Evolutionary conservation across 1,284 basidiomycete genomes (phyloP), one percentile per base, ranked within the genome.

Genomic region (Pseudozyma sp.): DNA sequence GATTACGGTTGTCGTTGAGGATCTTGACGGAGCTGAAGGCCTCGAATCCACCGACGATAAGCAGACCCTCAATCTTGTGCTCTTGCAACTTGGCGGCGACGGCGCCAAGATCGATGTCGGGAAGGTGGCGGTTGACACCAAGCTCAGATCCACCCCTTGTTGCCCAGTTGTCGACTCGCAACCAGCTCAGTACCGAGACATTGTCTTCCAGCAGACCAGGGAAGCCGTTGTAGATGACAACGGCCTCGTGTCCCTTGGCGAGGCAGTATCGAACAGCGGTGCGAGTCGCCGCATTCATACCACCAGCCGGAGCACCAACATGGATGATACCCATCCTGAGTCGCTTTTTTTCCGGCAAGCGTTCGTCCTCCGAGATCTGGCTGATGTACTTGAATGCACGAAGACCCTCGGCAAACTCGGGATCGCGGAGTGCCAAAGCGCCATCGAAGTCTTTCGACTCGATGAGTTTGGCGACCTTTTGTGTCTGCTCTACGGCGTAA

Each of bases 261-360:
- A 96, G 87, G 85, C 95, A 98, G 87, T 94, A 97, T 16, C 96
- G 92, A 8, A 93, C 94, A 1, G 94, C 94, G 38, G 95, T 92
- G 49, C 96, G 91, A 0, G 95, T 97, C 0, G 96, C 96, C 1
- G 95, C 95, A 84, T 99, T 98, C 94, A 99, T 98, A 12, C 97
- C 96, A 61, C 96, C 95, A 4, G 96, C 95, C 3, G 97, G 96
- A 0, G 97, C 97, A 68, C 96, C 96, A 81, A 96, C 91, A 82
- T 97, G 94, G 87, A 97, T 92, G 82, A 98, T 93, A 39, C 91
- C 95, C 68, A 98, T 88, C 21, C 93, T 90, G 86, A 97, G 91
- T 60, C 69, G 52, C 57, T 68, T 50, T 42, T 59, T 62, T 56
- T 89, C 86, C 0, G 93, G 91, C 8, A 95, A 85, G 56, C 87